Conservation (phyloP, 257 asterid species). For the Echites panduratus region DNA sequence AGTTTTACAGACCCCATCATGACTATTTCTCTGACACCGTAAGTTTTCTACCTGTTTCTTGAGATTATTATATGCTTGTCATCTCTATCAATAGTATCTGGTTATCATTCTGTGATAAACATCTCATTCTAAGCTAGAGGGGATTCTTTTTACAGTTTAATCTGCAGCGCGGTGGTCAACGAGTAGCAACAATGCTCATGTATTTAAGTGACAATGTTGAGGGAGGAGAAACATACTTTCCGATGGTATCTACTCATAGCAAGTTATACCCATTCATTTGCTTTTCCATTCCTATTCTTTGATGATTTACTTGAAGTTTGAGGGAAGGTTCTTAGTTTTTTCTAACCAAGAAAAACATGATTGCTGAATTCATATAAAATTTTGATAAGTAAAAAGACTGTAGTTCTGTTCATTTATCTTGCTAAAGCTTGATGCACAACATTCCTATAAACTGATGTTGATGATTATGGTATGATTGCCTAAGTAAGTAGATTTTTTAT, state of each 20-base stretch:
- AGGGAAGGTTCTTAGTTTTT: neutral
- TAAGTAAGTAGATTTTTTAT: neutral
- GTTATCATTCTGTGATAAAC: neutral
- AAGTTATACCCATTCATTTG: neutral
- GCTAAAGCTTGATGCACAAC: neutral
- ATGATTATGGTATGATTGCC: neutral
- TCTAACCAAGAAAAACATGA: neutral
- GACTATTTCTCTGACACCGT: constrained; percentile 82
- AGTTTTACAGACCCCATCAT: constrained; percentile 74
- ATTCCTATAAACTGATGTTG: neutral
- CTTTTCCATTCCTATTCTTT: neutral
- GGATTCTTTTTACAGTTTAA: constrained; percentile 44
- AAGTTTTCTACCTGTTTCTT: constrained; percentile 23
- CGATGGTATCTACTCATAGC: constrained; percentile 32
- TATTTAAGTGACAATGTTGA: constrained; percentile 65
- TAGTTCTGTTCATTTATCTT: neutral
- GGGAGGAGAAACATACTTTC: constrained; percentile 74
- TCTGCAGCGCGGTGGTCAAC: constrained; percentile 60
- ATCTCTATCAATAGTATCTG: constrained; percentile 1
- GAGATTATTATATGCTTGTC: neutral
- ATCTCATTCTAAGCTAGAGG: constrained; percentile 4
- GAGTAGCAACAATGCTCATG: constrained; percentile 73
- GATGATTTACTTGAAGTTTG: neutral
- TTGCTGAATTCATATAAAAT: neutral
- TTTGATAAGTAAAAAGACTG: neutral